These are phyloP conservation scores for Rugosomyces carneus DNA, from an alignment of 1,284 basidiomycete species.

Conservation along the genomic window DNA sequence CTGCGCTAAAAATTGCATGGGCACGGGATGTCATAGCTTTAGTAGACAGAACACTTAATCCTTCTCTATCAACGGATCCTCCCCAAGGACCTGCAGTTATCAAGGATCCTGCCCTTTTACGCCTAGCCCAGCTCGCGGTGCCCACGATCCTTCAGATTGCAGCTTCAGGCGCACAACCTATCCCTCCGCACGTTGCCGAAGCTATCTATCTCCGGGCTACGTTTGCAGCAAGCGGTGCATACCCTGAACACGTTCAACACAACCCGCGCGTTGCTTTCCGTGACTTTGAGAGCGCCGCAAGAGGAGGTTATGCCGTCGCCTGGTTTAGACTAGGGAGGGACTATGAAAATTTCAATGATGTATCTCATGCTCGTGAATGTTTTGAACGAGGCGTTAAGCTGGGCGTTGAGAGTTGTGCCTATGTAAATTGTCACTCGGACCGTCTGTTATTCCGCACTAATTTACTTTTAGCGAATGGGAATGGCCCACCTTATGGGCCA, in stretches of 20 bases:
- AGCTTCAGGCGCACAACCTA: constrained; percentile 19
- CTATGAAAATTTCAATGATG: constrained; percentile 84
- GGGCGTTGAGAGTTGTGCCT: constrained; percentile 71
- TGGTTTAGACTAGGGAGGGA: constrained; percentile 90
- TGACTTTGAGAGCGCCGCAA: constrained; percentile 79
- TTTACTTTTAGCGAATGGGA: constrained; percentile 62
- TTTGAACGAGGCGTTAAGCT: constrained; percentile 75
- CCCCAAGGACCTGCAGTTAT: constrained; percentile 50
- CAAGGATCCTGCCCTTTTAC: constrained; percentile 54
- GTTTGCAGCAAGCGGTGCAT: constrained; percentile 63
- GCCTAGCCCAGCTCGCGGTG: constrained; percentile 63
- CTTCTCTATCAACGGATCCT: constrained; percentile 34
- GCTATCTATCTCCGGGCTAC: constrained; percentile 73
- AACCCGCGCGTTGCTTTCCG: constrained; percentile 81
- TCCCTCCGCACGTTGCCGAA: constrained; percentile 54
- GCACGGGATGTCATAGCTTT: constrained; percentile 74
- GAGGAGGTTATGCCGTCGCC: constrained; percentile 62
- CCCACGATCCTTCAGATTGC: constrained; percentile 55
- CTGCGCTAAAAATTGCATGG: constrained; percentile 65
- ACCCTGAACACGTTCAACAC: constrained; percentile 51
- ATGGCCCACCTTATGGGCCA: constrained; percentile 91
- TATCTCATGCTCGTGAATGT: constrained; percentile 67
- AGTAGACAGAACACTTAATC: constrained; percentile 50
- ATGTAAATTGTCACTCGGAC: constrained; percentile 50
- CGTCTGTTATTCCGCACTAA: constrained; percentile 6